Evolutionary conservation across 2,329 filamentous ascomycete species (phyloP), one percentile per base, ranked within the genome.

Genomic region (Cephalotrichum gorgonifer): DNA sequence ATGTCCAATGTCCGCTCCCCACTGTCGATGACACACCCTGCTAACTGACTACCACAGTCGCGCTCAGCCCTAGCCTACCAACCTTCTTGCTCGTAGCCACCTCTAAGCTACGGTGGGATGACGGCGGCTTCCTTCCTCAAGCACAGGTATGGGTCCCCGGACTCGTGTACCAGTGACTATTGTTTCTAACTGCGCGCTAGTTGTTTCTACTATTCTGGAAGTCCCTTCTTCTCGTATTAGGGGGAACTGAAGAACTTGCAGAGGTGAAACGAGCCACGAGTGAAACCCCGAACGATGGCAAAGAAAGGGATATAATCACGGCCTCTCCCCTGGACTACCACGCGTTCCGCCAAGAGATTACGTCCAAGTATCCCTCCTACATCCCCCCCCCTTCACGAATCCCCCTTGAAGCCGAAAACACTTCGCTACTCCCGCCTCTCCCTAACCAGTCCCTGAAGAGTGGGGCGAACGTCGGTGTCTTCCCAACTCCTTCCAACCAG

Each of bases 281-380:
- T 47, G 82, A 88, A 55, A 71, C 75, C 26, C 70, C 61, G 1
- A 62, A 75, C 23, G 75, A 78, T 33, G 76, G 75, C 52, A 81
- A 82, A 56, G 78, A 81, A 46, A 84, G 86, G 55, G 83, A 83
- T n/a, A 73, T 86, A 42, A 91, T 98, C 52, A 95, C 87, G 1
- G 91, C 93, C 4, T 96, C 91, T 2, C 93, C 93, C 4, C 71
- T 98, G 11, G 93, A 98, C 60, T 98, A 98, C 61, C 91, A 98
- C 62, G 77, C 90, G 22, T 98, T 98, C 61, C 84, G 93, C 31
- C 91, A 96, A 63, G 93, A 98, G 63, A 91, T 98, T 51, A 94
- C 86, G 15, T 96, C 91, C 2, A 98, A 98, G 67, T 98, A 98
- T 62, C 93, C 93, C 11, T 87, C 93, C 3, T 98, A 98, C 63